These are phyloP conservation scores for Podaxis sp. DNA, from an alignment of 768 basidiomycete genomes.

Conservation along the genomic window DNA sequence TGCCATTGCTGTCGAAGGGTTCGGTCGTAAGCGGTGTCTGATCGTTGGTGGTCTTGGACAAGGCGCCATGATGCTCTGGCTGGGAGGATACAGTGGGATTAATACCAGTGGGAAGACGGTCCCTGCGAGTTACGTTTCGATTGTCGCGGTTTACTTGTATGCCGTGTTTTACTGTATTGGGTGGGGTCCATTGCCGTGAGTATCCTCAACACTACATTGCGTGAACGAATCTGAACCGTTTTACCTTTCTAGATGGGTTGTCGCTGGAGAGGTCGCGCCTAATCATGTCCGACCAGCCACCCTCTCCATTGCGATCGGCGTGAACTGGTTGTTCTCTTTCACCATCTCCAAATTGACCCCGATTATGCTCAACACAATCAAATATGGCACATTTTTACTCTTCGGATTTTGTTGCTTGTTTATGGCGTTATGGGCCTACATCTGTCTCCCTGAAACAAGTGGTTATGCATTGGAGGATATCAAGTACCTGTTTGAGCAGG, in stretches of 20 bases:
- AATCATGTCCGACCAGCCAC: slow-evolving; percentile 42
- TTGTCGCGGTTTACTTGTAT: slow-evolving; percentile 47
- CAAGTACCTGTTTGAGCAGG: slow-evolving; percentile 41
- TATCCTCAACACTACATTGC: not conserved
- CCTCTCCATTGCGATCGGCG: slow-evolving; percentile 36
- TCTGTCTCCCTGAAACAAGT: slow-evolving; percentile 47
- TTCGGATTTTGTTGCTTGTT: slow-evolving; percentile 42
- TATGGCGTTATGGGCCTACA: slow-evolving; percentile 43
- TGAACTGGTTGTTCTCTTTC: slow-evolving; percentile 49
- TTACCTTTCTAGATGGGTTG: slow-evolving; percentile 30
- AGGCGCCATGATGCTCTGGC: slow-evolving; percentile 46
- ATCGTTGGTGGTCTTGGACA: slow-evolving; percentile 52
- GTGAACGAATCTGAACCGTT: not conserved
- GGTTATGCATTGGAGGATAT: slow-evolving; percentile 48
- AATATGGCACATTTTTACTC: slow-evolving; percentile 41
- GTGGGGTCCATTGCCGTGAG: slow-evolving; percentile 39
- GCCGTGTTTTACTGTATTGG: slow-evolving; percentile 46
- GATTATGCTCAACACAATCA: slow-evolving; percentile 32
- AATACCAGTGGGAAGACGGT: slow-evolving; percentile 31
- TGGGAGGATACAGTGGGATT: slow-evolving; percentile 39
- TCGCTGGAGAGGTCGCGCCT: slow-evolving; percentile 43
- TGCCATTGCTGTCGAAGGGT: slow-evolving; percentile 44
- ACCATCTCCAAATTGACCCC: slow-evolving; percentile 44
- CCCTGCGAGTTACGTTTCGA: slow-evolving; percentile 42
- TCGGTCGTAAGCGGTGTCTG: slow-evolving; percentile 50